Conservation (phyloP, 176 grass and related monocot genomes). For the Metroxylon sagu region DNA sequence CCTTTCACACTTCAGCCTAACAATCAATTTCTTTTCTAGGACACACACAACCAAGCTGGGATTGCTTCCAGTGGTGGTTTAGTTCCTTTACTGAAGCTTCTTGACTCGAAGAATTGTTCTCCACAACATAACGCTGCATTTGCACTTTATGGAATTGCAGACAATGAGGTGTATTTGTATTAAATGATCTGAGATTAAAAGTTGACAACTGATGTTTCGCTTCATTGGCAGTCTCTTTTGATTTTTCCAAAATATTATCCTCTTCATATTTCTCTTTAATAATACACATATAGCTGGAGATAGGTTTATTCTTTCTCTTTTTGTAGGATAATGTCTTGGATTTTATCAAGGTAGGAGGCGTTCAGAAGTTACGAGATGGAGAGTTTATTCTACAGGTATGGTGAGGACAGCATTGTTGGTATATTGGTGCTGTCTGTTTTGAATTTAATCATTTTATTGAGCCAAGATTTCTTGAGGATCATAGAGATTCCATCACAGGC, state of each 20-base stretch:
- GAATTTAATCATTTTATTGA: background rate
- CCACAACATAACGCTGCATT: slow-evolving; percentile 99
- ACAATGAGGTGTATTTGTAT: slow-evolving; percentile 72
- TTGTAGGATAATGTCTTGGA: slow-evolving; percentile 88
- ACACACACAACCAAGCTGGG: slow-evolving; percentile 96
- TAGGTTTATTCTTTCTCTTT: slow-evolving; percentile 1
- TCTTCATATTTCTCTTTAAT: no score
- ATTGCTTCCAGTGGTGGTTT: slow-evolving; percentile 96
- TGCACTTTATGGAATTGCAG: slow-evolving; percentile 99
- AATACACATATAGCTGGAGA: no score
- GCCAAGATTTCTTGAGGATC: background rate
- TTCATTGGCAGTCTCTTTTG: no score
- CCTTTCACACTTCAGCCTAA: no score
- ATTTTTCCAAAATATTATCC: no score
- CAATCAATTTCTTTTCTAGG: slow-evolving; percentile 37
- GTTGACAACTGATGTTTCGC: no score
- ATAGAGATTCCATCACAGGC: slow-evolving; percentile 36
- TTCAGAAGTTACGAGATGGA: slow-evolving; percentile 93
- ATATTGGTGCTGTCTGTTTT: no score
- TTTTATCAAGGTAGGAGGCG: slow-evolving; percentile 95
- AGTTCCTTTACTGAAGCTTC: slow-evolving; percentile 91
- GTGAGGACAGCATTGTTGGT: background rate
- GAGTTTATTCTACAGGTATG: slow-evolving; percentile 96
- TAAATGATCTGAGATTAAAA: slow-evolving; percentile 7
- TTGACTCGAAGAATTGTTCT: slow-evolving; percentile 97